Evolutionary conservation across 495 filamentous ascomycete species (phyloP).

Genomic region (Aspergillus egyptiacus): DNA sequence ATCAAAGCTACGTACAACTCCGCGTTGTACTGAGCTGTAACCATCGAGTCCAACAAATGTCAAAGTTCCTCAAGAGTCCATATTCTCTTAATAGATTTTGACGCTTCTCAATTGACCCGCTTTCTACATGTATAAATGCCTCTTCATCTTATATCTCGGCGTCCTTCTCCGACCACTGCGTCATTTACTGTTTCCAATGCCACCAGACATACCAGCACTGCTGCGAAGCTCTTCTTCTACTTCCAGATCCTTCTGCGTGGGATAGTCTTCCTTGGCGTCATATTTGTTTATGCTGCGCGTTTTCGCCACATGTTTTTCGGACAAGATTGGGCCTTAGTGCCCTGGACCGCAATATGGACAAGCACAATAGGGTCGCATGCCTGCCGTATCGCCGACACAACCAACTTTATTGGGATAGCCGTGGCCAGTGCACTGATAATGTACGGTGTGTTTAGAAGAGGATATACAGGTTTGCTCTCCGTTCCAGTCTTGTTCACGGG

Average conservation of each 20-base stretch:
- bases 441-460: constrained; percentile 46
- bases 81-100: not conserved
- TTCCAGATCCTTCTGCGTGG: constrained; percentile 46
- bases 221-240: constrained; percentile 48
- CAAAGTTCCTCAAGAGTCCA: not conserved
- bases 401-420: constrained; percentile 27
- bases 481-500: not conserved
- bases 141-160: constrained; percentile 55
- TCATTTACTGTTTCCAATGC: constrained; percentile 80
- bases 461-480: constrained; percentile 41
- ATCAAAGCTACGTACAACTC: not conserved
- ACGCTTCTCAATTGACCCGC: not conserved
- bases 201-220: constrained; percentile 48
- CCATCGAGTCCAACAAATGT: too few relatives aligned
- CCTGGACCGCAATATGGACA: constrained; percentile 32
- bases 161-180: constrained; percentile 79
- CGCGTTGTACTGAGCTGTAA: too few relatives aligned
- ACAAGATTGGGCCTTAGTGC: constrained; percentile 19
- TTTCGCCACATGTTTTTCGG: constrained; percentile 25
- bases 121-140: constrained; percentile 25
- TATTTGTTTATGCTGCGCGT: constrained; percentile 38
- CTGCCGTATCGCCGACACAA: constrained; percentile 33
- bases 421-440: constrained; percentile 28
- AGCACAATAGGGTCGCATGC: constrained; percentile 23
- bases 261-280: constrained; percentile 35